Evolutionary conservation across 2,329 filamentous ascomycete species (phyloP).

Genomic region (Hymenoscyphus infarciens): DNA sequence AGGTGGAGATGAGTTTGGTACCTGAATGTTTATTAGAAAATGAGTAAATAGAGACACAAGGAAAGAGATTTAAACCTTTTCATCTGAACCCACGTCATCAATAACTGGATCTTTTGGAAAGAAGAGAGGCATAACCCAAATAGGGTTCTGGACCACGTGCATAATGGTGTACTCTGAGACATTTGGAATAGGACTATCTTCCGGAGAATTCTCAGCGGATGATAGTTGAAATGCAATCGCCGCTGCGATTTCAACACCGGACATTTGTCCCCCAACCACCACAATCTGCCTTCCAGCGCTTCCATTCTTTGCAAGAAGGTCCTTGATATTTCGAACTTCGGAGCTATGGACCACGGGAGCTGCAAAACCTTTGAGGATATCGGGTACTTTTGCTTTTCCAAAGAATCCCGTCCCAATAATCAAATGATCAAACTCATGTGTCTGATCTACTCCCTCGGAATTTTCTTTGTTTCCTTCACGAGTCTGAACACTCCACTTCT

Average conservation of each 20-base stretch:
- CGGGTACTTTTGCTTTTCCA: slow-evolving; percentile 54
- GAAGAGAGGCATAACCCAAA: slow-evolving; percentile 66
- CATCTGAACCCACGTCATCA: slow-evolving; percentile 25
- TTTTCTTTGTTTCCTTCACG: slow-evolving; percentile 1
- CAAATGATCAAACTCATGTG: slow-evolving; percentile 60
- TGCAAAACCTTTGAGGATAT: slow-evolving; percentile 37
- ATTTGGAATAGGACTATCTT: slow-evolving; percentile 39
- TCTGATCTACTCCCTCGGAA: not conserved
- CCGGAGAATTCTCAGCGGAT: slow-evolving; percentile 53
- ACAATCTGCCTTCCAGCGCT: slow-evolving; percentile 58
- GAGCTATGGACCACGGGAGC: slow-evolving; percentile 64
- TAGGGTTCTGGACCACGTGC: slow-evolving; percentile 65
- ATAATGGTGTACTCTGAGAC: slow-evolving; percentile 56
- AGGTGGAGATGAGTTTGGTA: slow-evolving; percentile 45
- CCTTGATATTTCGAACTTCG: slow-evolving; percentile 53
- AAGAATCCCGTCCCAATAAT: slow-evolving; percentile 77
- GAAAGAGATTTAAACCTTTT: slow-evolving; percentile 16
- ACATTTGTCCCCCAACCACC: slow-evolving; percentile 78
- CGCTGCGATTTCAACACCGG: slow-evolving; percentile 72
- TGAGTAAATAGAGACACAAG: not conserved
- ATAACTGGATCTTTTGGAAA: slow-evolving; percentile 29
- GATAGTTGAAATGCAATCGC: slow-evolving; percentile 71
- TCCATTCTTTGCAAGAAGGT: slow-evolving; percentile 41
- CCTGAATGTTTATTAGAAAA: slow-evolving; percentile 35
- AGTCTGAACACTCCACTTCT: slow-evolving; percentile 25